These are phyloP conservation scores for Clavaria fumosa DNA, from an alignment of 768 basidiomycete species.

Conservation along the genomic window DNA sequence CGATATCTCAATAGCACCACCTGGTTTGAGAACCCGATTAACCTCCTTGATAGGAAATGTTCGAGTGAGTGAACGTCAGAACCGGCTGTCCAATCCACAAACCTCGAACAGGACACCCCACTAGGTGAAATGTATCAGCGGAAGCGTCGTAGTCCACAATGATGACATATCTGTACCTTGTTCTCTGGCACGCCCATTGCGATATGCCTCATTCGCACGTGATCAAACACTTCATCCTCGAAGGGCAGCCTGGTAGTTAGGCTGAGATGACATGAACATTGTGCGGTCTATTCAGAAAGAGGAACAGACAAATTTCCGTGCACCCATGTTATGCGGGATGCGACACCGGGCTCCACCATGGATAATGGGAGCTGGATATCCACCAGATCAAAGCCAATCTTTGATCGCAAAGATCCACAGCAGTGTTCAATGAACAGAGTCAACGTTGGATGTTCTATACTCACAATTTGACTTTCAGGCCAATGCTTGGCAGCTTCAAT, in stretches of 20 bases:
- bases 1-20: constrained; percentile 53
- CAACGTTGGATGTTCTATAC: constrained; percentile 12
- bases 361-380: constrained; percentile 51
- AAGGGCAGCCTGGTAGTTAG: constrained; percentile 65
- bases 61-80: constrained; percentile 2
- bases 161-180: constrained; percentile 30
- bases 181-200: constrained; percentile 60
- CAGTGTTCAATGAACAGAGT: not conserved
- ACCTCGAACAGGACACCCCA: constrained; percentile 60
- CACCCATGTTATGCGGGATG: constrained; percentile 49
- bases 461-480: constrained; percentile 48
- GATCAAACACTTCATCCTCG: constrained; percentile 71
- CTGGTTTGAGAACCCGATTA: constrained; percentile 50
- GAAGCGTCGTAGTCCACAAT: constrained; percentile 6
- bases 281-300: not conserved
- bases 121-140: constrained; percentile 19
- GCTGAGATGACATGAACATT: constrained; percentile 21
- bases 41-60: constrained; percentile 43
- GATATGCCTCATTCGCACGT: constrained; percentile 56
- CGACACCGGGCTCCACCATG: constrained; percentile 33
- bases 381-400: constrained; percentile 73
- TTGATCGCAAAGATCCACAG: constrained; percentile 1
- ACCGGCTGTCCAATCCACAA: constrained; percentile 8
- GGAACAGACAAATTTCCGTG: constrained; percentile 59
- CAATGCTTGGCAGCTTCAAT: constrained; percentile 61